Conservation (phyloP, 345 rosid genomes). For the Camelina sativa region DNA sequence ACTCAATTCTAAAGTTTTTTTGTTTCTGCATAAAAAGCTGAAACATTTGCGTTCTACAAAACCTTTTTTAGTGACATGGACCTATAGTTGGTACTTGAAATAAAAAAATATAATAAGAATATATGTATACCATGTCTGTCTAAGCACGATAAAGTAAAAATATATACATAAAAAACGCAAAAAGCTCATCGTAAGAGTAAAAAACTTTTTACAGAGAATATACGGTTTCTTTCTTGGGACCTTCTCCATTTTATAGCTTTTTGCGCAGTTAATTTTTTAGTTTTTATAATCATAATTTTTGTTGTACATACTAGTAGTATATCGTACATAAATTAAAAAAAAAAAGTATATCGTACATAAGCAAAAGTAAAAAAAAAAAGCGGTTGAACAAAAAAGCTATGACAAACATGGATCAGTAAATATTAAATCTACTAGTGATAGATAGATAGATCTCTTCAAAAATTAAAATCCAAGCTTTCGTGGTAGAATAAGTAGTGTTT, state of each 20-base stretch:
- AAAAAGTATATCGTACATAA: not conserved
- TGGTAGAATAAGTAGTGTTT: not conserved
- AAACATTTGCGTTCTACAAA: conserved; percentile 44
- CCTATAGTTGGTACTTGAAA: conserved; percentile 14
- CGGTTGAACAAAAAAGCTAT: not conserved
- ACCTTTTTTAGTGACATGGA: conserved; percentile 44
- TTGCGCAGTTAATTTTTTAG: conserved; percentile 15
- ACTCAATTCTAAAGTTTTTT: conserved; percentile 19
- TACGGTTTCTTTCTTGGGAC: conserved; percentile 56
- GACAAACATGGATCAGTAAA: not conserved
- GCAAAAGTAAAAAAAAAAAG: not conserved
- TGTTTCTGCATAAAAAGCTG: conserved; percentile 42
- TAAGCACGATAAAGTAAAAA: conserved; percentile 17
- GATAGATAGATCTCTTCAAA: too few relatives aligned
- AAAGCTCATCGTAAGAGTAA: conserved; percentile 63
- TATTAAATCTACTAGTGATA: not conserved
- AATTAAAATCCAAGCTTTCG: not conserved
- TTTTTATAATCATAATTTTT: not conserved
- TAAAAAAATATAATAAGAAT: conserved; percentile 9
- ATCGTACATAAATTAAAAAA: not conserved
- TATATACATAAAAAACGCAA: conserved; percentile 29
- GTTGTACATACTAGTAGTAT: not conserved
- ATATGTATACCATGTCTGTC: conserved; percentile 18
- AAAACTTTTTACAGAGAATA: conserved; percentile 65
- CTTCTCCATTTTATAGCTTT: conserved; percentile 39